A percentile compares a stretch with the other conserved stretches of the same genome.
Conservation (phyloP, 805 yeast species). For the Candida methanosorbosa region DNA sequence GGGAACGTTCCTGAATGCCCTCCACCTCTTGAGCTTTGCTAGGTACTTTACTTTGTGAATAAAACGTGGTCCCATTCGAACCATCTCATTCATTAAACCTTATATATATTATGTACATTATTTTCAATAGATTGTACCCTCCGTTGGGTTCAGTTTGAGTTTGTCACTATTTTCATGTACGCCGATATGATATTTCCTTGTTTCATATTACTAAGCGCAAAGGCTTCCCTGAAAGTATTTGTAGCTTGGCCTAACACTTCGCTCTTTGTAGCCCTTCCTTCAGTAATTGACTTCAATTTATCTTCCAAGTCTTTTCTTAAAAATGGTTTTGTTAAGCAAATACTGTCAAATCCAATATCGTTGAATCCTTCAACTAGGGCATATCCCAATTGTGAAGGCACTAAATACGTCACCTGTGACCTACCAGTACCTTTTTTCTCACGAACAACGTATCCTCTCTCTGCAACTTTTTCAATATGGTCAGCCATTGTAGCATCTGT, state of each 20-base stretch:
- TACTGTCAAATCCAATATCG: constrained; percentile 58
- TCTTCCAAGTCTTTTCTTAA: constrained; percentile 69
- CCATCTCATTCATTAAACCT: too few species aligned
- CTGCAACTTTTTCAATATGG: constrained; percentile 75
- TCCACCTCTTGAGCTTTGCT: constrained; percentile 49
- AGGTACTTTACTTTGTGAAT: background rate
- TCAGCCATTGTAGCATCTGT: constrained; percentile 99
- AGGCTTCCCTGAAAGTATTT: constrained; percentile 54
- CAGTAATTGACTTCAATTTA: constrained; percentile 57
- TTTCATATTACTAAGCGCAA: constrained; percentile 35
- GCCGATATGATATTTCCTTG: constrained; percentile 27
- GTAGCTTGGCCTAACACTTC: constrained; percentile 50
- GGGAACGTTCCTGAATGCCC: constrained; percentile 67
- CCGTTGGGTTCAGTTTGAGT: too few species aligned
- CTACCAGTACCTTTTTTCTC: constrained; percentile 27
- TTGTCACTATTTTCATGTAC: constrained; percentile 20
- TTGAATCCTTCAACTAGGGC: constrained; percentile 87
- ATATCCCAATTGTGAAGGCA: constrained; percentile 80
- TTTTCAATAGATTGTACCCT: too few species aligned
- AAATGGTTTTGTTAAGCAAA: constrained; percentile 82
- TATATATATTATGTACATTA: too few species aligned
- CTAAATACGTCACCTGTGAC: constrained; percentile 33
- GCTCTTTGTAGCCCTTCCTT: constrained; percentile 45
- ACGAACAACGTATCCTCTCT: constrained; percentile 57
- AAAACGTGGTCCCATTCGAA: too few species aligned